Conservation (phyloP, 495 filamentous ascomycete species). For the Recurvomyces mirabilis region DNA sequence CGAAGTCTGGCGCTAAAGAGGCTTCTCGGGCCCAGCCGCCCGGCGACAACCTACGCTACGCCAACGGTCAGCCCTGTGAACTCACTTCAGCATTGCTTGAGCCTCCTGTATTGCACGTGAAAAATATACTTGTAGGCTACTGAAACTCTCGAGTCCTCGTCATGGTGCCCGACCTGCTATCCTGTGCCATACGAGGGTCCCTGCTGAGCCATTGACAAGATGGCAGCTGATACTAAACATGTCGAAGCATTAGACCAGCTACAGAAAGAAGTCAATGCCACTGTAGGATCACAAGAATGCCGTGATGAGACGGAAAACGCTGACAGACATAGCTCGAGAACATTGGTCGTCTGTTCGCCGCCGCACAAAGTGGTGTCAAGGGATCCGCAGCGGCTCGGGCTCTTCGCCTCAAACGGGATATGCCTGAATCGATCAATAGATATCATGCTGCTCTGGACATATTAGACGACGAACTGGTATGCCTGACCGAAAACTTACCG, state of each 20-base stretch:
- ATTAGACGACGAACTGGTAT: constrained; percentile 10
- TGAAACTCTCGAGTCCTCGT: background rate
- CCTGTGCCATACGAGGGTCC: no score
- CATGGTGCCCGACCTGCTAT: background rate
- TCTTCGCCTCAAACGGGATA: background rate
- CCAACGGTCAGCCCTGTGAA: no score
- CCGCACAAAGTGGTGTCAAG: background rate
- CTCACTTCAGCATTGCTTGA: background rate
- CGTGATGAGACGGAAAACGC: background rate
- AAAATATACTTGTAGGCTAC: background rate
- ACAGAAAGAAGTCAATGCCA: constrained; percentile 11
- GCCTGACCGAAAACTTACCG: background rate
- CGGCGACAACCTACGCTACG: no score
- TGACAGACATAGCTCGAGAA: constrained; percentile 11
- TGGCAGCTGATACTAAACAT: no score
- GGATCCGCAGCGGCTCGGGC: constrained; percentile 1
- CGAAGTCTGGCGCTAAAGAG: no score
- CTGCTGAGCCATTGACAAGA: no score
- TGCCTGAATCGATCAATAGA: constrained; percentile 3
- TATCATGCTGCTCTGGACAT: constrained; percentile 15
- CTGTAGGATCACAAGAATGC: background rate
- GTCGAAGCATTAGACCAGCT: constrained; percentile 5
- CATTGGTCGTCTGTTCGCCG: constrained; percentile 7
- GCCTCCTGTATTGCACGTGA: background rate
- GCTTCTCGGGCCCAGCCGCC: no score